Conservation (phyloP, 176 grass and related monocot genomes). For the Areca catechu region DNA sequence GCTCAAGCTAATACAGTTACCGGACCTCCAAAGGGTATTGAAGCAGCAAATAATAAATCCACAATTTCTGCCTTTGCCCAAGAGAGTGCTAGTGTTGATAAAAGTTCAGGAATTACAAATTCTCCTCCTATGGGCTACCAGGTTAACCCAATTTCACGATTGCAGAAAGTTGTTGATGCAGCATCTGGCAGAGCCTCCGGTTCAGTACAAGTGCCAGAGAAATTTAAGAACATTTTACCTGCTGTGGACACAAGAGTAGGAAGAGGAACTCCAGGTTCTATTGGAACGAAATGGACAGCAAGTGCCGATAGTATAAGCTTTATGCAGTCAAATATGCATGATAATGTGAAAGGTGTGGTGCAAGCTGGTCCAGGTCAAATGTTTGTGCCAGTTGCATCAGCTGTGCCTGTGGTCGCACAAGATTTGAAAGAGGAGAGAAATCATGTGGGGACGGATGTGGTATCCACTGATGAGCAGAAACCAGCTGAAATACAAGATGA, state of each 20-base stretch:
- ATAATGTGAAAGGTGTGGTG: conserved; percentile 28
- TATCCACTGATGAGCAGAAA: neutral
- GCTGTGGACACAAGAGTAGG: conserved; percentile 24
- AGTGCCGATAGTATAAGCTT: conserved; percentile 7
- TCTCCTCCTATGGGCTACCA: conserved; percentile 7
- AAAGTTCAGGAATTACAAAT: conserved; percentile 6
- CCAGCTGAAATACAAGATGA: conserved; percentile 3
- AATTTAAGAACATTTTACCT: conserved; percentile 19
- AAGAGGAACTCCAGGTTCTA: conserved; percentile 8
- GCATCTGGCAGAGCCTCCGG: conserved; percentile 27
- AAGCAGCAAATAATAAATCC: conserved; percentile 21
- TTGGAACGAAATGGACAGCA: conserved; percentile 23
- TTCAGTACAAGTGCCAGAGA: conserved; percentile 23
- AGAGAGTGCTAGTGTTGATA: conserved; percentile 4
- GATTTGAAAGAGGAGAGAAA: conserved; percentile 21
- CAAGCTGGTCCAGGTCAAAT: conserved; percentile 22
- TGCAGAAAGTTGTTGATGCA: conserved; percentile 27
- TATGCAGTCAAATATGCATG: conserved; percentile 25
- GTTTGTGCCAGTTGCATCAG: conserved; percentile 20
- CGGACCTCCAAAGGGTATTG: conserved; percentile 26
- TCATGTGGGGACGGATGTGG: neutral
- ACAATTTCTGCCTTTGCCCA: conserved; percentile 29
- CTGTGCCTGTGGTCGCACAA: conserved; percentile 40
- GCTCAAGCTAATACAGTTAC: conserved; percentile 22
- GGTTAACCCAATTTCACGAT: conserved; percentile 14